Evolutionary conservation across 495 filamentous ascomycete species (phyloP).

Genomic region (Penicillium simplicissimum): DNA sequence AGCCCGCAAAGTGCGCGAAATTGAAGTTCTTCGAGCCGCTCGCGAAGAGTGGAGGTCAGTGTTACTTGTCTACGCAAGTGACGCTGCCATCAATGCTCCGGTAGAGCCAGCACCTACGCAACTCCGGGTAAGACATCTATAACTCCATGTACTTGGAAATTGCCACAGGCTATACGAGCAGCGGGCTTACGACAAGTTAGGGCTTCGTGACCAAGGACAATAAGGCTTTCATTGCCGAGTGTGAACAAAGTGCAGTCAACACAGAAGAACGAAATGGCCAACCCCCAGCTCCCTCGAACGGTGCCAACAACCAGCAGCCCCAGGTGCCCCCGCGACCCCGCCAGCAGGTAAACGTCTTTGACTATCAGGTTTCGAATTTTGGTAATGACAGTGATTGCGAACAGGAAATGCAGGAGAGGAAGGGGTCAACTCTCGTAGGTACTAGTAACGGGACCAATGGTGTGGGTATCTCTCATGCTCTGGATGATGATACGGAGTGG

Average conservation of each 20-base stretch:
- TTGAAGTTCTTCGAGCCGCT: conserved; percentile 54
- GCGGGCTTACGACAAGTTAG: conserved; percentile 27
- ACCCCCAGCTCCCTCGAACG: not conserved
- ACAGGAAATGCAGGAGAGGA: conserved; percentile 45
- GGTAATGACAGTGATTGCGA: conserved; percentile 27
- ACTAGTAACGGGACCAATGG: conserved; percentile 12
- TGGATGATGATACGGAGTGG: conserved; percentile 17
- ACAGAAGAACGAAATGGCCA: not conserved
- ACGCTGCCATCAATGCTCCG: conserved; percentile 38
- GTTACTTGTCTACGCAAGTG: conserved; percentile 55
- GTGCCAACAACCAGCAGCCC: conserved; percentile 5
- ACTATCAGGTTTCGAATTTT: conserved; percentile 43
- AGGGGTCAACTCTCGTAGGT: conserved; percentile 27
- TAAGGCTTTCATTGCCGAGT: conserved; percentile 45
- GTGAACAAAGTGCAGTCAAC: conserved; percentile 25
- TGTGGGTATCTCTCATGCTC: not conserved
- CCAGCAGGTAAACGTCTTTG: conserved; percentile 41
- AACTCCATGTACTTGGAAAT: not conserved
- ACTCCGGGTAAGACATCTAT: conserved; percentile 39
- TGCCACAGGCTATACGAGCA: not conserved
- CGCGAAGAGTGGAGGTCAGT: conserved; percentile 49
- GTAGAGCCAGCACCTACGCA: conserved; percentile 35
- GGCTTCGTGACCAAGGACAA: conserved; percentile 52
- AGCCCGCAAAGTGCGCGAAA: conserved; percentile 47
- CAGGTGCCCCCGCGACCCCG: conserved; percentile 18